A percentile compares a stretch with the other conserved stretches of the same genome.
Evolutionary conservation across 2,329 filamentous ascomycete genomes (phyloP).

Genomic region (Fusarium siculi): DNA sequence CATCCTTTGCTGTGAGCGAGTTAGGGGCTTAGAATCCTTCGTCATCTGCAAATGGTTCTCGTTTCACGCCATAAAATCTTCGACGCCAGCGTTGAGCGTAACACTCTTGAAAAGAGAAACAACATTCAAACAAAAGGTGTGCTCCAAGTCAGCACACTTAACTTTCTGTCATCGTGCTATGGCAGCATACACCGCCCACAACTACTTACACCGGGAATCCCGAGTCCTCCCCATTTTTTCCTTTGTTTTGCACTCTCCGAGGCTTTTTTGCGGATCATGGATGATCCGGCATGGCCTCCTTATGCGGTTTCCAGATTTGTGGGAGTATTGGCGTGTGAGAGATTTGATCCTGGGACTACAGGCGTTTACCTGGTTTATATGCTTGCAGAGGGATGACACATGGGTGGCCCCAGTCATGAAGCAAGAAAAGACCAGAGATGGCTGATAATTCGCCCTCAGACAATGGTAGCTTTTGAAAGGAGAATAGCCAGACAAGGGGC

Average conservation of each 20-base stretch:
- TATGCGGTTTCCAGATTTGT: conserved; percentile 24
- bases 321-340: conserved; percentile 41
- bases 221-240: conserved; percentile 10
- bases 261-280: conserved; percentile 30
- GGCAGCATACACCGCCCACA: background rate
- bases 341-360: conserved; percentile 21
- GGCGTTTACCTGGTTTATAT: conserved; percentile 27
- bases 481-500: conserved; percentile 7
- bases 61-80: background rate
- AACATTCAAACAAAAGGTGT: background rate
- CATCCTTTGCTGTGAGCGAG: conserved; percentile 52
- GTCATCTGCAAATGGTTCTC: background rate
- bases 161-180: background rate
- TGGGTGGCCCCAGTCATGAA: background rate
- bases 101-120: background rate
- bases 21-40: conserved; percentile 45
- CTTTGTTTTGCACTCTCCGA: conserved; percentile 24
- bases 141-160: background rate
- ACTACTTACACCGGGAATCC: background rate
- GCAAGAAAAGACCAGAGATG: conserved; percentile 17
- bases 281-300: conserved; percentile 26
- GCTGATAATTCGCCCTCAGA: background rate
- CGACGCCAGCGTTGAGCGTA: background rate
- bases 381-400: conserved; percentile 9
- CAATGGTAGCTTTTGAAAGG: background rate